Base-by-base conservation (phyloP, 257 asterid genomes). In the Rubia yunnanensis region DNA sequence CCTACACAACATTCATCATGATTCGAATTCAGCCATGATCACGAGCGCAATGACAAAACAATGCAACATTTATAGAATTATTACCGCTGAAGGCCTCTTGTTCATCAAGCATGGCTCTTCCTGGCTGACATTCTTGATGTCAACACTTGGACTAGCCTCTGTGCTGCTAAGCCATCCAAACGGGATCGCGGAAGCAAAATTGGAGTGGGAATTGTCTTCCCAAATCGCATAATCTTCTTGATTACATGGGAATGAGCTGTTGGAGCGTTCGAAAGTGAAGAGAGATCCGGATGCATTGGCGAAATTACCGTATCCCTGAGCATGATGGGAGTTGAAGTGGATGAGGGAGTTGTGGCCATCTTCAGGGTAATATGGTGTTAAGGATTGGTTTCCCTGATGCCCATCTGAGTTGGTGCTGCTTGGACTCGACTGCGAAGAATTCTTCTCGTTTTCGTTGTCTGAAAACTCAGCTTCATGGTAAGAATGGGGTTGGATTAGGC, bases 321-420 rank as follows among this genome's bases (percentile, higher is more conserved):
- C 23, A 50, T 6, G 27, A 50, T n/a, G 27, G 30, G 81, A 76
- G 59, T 77, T 79, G 80, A 84, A 86, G 64, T 49, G 82, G 17
- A 86, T 83, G 23, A 84, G 81, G 22, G 95, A 84, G 72, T 54
- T 24, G 14, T 83, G 80, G 22, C 73, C 86, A 73, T 82, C 88
- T 39, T 80, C 88, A 0, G 82, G 54, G 26, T 73, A 50, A 57
- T 53, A 24, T 39, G 48, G 20, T 17, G 71, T 73, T 48, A 70
- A 35, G 67, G 38, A 64, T 36, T 67, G 86, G 28, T 72, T 76
- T 7, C 75, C n/a, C n/a, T n/a, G n/a, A n/a, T n/a, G n/a, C n/a
- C n/a, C 86, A 30, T 81, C 86, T 30, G 96, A 91, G 64, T 83
- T 86, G 3, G 88, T 75, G 81, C 98, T 91, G 79, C 88, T 80